Evolutionary conservation across 108 stramenopile species (phyloP), one percentile per base, ranked within the genome.

Genomic region (Chaetoceros tenuissimus): DNA sequence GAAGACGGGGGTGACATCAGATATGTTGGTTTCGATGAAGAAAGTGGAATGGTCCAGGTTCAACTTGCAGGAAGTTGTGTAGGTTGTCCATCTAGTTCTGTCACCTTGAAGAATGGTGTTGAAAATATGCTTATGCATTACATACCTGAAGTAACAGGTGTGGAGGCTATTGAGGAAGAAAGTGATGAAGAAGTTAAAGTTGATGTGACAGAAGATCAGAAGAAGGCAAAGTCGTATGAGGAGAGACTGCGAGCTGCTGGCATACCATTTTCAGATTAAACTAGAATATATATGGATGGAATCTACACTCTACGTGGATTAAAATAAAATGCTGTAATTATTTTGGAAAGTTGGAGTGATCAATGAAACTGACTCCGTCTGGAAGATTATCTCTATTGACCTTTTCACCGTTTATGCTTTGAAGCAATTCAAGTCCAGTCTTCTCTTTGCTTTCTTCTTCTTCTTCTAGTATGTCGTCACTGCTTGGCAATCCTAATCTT

Each of bases 41-140:
- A 80, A 24, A 80, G 85, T 1, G 94, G 94, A 3, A 62, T 94
- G 27, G 93, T 94, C 17, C 76, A 77, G 13, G 86, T 94, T 13
- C 60, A 74, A 62, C 54, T 89, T 7, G 85, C 85, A 0, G 98
- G 99, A 17, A 75, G 80, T 47, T 99, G 99, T 74, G 94, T 94
- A 0, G 99, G 97, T 5, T 99, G 99, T 61, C 99, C 99, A 24
- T 78, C 74, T 31, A 90, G 89, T 23, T 74, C 86, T 55, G 91
- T 97, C 17, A 99, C 99, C 2, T 77, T 99, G 58, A 96, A 95
- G 77, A 79, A 96, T 51, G 99, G 99, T 3, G 99, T 99, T 5
- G 99, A 99, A 74, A 98, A 96, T 66, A 99, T 99, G 99, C 67
- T 99, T 34, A 96, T 94, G 97, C 99, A 99, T 72, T 99, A 99